Evolutionary conservation across 257 asterid genomes (phyloP).

Genomic region (Lantana camara): DNA sequence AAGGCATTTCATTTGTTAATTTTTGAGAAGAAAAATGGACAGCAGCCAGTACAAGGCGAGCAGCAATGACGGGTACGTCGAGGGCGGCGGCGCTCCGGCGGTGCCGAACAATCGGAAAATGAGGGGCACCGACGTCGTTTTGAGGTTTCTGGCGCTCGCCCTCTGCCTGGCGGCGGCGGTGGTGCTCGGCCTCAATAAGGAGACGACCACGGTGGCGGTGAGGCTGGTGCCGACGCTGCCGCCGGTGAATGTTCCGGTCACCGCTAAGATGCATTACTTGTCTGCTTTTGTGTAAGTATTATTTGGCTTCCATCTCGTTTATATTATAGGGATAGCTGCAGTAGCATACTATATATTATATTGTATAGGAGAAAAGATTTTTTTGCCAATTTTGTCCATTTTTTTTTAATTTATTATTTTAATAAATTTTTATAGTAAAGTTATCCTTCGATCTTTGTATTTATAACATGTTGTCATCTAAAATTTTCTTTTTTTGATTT

Average conservation of each 20-base stretch:
- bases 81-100: constrained; percentile 32
- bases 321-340: too few species aligned
- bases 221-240: too few species aligned
- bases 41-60: constrained; percentile 25
- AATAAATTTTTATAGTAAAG: too few species aligned
- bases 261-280: constrained; percentile 64
- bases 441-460: too few species aligned
- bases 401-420: too few species aligned
- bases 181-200: constrained; percentile 53
- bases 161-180: constrained; percentile 58
- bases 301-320: too few species aligned
- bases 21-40: constrained; percentile 40
- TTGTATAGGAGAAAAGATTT: too few species aligned
- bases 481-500: too few species aligned
- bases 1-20: too few species aligned
- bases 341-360: too few species aligned
- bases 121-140: constrained; percentile 44
- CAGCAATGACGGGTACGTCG: constrained; percentile 22
- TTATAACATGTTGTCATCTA: too few species aligned
- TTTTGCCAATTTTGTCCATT: too few species aligned
- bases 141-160: constrained; percentile 54
- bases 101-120: constrained; percentile 45
- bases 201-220: constrained; percentile 44
- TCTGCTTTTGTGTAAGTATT: constrained; percentile 68
- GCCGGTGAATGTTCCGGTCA: constrained; percentile 48